Percentiles rank a stretch among this genome's conserved stretches.
phyloP scores from a whole-genome alignment of 345 rosid species.

The Ricinus communis region DNA sequence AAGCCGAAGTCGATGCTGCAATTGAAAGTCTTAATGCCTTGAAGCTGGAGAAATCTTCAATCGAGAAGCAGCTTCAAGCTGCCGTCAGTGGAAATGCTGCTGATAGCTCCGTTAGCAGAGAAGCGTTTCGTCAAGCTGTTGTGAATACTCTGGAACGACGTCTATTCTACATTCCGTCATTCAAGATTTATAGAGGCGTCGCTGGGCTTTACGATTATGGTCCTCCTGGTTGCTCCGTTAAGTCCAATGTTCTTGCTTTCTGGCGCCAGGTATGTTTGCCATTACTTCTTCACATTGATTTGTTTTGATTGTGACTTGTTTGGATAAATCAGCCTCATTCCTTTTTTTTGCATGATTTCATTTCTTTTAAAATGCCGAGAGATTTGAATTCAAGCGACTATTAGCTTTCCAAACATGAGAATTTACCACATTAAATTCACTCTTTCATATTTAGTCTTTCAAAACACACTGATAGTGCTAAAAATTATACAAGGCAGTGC shows the following conservation, averaged over 20 bases:
- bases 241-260: constrained; percentile 76
- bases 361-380: no score
- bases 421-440: no score
- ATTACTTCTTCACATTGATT: not conserved
- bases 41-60: constrained; percentile 66
- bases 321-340: no score
- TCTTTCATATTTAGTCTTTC: no score
- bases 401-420: no score
- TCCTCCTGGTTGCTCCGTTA: constrained; percentile 88
- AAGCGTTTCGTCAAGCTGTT: constrained; percentile 75
- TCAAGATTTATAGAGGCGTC: constrained; percentile 86
- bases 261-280: constrained; percentile 78
- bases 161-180: constrained; percentile 76
- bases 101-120: constrained; percentile 47
- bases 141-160: constrained; percentile 80
- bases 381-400: no score
- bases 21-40: constrained; percentile 56
- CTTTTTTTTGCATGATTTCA: no score
- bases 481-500: not conserved
- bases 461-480: not conserved
- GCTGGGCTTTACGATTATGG: constrained; percentile 94
- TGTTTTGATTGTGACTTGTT: not conserved
- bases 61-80: constrained; percentile 73
- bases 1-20: constrained; percentile 68
- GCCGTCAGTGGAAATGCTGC: constrained; percentile 45